These are phyloP conservation scores for Alternaria incomplexa DNA, from an alignment of 2,329 filamentous ascomycete genomes.

Conservation along the genomic window DNA sequence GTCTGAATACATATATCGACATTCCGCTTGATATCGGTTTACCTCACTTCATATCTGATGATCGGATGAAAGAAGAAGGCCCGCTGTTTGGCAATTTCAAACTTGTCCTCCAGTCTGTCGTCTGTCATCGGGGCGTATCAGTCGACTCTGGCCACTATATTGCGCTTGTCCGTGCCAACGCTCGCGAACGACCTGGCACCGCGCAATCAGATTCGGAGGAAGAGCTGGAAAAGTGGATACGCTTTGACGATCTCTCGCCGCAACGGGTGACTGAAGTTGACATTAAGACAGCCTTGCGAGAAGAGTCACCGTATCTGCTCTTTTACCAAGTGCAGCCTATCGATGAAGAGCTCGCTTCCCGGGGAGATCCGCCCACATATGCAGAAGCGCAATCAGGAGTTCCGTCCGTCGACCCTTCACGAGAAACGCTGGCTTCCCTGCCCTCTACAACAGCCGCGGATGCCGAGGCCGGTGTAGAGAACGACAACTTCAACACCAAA, in stretches of 20 bases:
- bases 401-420: slow-evolving; percentile 31
- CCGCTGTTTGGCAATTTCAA: slow-evolving; percentile 88
- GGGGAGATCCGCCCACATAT: slow-evolving; percentile 51
- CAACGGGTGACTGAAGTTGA: slow-evolving; percentile 77
- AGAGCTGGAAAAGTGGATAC: slow-evolving; percentile 71
- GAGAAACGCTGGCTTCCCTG: slow-evolving; percentile 36
- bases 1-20: slow-evolving; percentile 84
- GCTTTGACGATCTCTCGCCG: slow-evolving; percentile 84
- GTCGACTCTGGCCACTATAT: slow-evolving; percentile 92
- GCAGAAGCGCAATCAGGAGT: slow-evolving; percentile 38
- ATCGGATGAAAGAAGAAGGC: slow-evolving; percentile 69
- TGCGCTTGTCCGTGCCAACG: slow-evolving; percentile 77
- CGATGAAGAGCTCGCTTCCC: slow-evolving; percentile 65
- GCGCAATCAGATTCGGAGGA: slow-evolving; percentile 53
- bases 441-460: slow-evolving; percentile 22
- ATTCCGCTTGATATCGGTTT: slow-evolving; percentile 84
- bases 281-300: slow-evolving; percentile 75
- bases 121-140: slow-evolving; percentile 88
- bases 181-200: slow-evolving; percentile 47
- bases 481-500: slow-evolving; percentile 25
- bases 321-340: slow-evolving; percentile 96
- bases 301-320: slow-evolving; percentile 92
- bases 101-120: slow-evolving; percentile 85
- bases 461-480: slow-evolving; percentile 29
- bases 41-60: slow-evolving; percentile 88